A percentile compares a stretch with the other conserved stretches of the same genome.
Conservation (phyloP, 352 stramenopile genomes). For the Halophytophthora polymorphica region DNA sequence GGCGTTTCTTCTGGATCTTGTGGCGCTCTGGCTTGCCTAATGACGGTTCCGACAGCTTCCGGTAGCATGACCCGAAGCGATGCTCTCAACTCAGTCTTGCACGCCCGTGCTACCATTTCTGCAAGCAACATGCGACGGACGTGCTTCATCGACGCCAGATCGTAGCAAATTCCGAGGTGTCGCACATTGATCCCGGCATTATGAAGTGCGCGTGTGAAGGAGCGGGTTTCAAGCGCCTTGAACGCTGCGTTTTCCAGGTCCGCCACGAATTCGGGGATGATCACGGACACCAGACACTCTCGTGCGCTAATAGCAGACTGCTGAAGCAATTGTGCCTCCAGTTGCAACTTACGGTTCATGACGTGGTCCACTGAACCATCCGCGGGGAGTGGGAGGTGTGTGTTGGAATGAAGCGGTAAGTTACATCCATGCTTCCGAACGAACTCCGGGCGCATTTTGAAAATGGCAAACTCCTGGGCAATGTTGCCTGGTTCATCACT, state of each 20-base stretch:
- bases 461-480: constrained; percentile 14
- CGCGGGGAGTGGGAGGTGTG: constrained; percentile 8
- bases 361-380: neutral
- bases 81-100: constrained; percentile 47
- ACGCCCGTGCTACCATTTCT: constrained; percentile 60
- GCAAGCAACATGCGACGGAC: constrained; percentile 39
- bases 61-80: constrained; percentile 32
- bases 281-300: constrained; percentile 33
- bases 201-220: constrained; percentile 44
- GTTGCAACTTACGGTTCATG: constrained; percentile 5
- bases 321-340: constrained; percentile 35
- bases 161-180: constrained; percentile 56
- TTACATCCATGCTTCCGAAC: constrained; percentile 30
- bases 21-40: constrained; percentile 17
- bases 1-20: constrained; percentile 4
- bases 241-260: constrained; percentile 31
- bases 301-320: constrained; percentile 30
- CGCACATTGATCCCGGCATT: constrained; percentile 52
- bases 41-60: constrained; percentile 14
- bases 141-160: constrained; percentile 41
- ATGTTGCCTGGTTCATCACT: constrained; percentile 8
- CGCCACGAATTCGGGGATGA: constrained; percentile 47
- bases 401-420: constrained; percentile 39
- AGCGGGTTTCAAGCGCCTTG: constrained; percentile 33
- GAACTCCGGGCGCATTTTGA: constrained; percentile 55